A percentile compares a stretch with the other conserved stretches of the same genome.
These are phyloP conservation scores for Sarocladium strictum DNA, from an alignment of 2,329 filamentous ascomycete species.

Conservation along the genomic window DNA sequence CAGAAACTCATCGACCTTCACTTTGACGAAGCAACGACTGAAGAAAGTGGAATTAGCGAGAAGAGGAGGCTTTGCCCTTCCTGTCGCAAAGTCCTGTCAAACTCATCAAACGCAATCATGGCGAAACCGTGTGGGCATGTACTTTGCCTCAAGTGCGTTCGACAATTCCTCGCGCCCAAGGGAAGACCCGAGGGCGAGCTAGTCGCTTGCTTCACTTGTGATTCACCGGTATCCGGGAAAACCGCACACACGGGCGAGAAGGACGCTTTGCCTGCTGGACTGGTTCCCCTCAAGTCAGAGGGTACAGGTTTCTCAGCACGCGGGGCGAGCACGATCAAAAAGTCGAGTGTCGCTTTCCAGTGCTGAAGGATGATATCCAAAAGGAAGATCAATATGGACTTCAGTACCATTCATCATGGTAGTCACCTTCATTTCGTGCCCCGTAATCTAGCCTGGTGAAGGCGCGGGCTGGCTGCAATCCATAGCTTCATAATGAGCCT, in stretches of 20 bases:
- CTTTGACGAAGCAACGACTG: conserved; percentile 62
- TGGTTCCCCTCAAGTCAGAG: conserved; percentile 77
- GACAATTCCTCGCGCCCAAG: conserved; percentile 69
- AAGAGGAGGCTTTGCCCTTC: conserved; percentile 63
- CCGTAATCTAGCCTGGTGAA: conserved; percentile 18
- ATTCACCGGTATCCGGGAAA: conserved; percentile 61
- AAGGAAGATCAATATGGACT: background rate
- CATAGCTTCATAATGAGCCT: conserved; percentile 66
- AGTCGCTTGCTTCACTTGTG: conserved; percentile 74
- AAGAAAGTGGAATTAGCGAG: conserved; percentile 36
- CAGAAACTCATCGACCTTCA: conserved; percentile 70
- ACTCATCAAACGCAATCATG: conserved; percentile 75
- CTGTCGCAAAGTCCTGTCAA: conserved; percentile 77
- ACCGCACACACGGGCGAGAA: conserved; percentile 37
- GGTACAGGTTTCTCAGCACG: conserved; percentile 89
- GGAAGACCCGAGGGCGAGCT: conserved; percentile 42
- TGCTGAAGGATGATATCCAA: conserved; percentile 42
- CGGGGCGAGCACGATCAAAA: conserved; percentile 78
- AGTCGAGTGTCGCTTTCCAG: conserved; percentile 73
- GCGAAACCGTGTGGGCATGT: conserved; percentile 90
- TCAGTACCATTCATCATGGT: background rate
- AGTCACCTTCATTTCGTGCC: conserved; percentile 10
- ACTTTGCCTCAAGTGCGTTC: conserved; percentile 76
- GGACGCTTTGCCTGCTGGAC: conserved; percentile 58
- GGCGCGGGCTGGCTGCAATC: conserved; percentile 39